A percentile compares a stretch with the other conserved stretches of the same genome.
Evolutionary conservation across 2,329 filamentous ascomycete genomes (phyloP).

Genomic region (Thelonectria rubi): DNA sequence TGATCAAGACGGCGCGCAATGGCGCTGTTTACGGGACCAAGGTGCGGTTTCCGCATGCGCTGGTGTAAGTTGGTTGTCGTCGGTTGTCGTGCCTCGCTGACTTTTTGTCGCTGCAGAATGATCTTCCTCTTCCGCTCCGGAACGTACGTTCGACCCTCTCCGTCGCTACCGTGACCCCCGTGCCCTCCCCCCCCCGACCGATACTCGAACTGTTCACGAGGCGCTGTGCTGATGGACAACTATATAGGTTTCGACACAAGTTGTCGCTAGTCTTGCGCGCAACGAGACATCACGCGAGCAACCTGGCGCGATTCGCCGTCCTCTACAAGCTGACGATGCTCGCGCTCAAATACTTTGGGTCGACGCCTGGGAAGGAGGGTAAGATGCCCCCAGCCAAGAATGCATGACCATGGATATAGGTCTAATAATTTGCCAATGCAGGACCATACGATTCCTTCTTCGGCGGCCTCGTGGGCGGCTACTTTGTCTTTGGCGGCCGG

Average conservation of each 20-base stretch:
- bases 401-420: background rate
- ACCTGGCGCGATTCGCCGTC: conserved; percentile 89
- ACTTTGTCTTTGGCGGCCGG: conserved; percentile 84
- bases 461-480: conserved; percentile 88
- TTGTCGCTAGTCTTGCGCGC: conserved; percentile 80
- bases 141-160: conserved; percentile 64
- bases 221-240: conserved; percentile 29
- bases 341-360: conserved; percentile 70
- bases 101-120: conserved; percentile 68
- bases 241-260: conserved; percentile 75
- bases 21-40: conserved; percentile 96
- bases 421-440: conserved; percentile 30
- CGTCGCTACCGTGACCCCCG: background rate
- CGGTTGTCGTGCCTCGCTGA: conserved; percentile 29
- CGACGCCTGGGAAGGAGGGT: conserved; percentile 68
- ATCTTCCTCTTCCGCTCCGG: conserved; percentile 95
- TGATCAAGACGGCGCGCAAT: conserved; percentile 95
- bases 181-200: conserved; percentile 4
- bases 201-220: background rate
- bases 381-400: conserved; percentile 17
- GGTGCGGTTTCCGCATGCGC: conserved; percentile 96
- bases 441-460: conserved; percentile 85
- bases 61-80: conserved; percentile 67
- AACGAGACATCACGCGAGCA: conserved; percentile 88
- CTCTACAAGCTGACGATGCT: conserved; percentile 90